Percentiles rank a stretch among this genome's conserved stretches.
phyloP scores from a whole-genome alignment of 306 rosid species.

The Cucurbita maxima region DNA sequence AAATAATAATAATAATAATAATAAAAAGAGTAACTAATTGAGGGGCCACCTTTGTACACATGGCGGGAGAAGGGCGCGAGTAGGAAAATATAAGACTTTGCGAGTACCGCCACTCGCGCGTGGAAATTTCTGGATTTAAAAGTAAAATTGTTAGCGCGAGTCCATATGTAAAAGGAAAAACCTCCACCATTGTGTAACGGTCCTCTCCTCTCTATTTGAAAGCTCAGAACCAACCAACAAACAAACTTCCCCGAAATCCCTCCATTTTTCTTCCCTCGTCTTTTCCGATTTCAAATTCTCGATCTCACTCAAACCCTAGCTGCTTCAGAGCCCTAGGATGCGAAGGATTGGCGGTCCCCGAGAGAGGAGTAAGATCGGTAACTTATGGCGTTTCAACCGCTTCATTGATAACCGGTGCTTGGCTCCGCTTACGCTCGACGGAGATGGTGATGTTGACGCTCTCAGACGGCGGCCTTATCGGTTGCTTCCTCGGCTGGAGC shows the following conservation, averaged over 20 bases:
- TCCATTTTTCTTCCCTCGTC: background rate
- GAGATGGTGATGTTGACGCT: background rate
- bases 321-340: background rate
- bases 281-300: background rate
- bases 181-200: background rate
- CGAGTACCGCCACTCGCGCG: background rate
- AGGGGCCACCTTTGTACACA: background rate
- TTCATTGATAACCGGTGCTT: slow-evolving; percentile 18
- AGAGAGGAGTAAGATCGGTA: background rate
- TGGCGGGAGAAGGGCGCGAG: background rate
- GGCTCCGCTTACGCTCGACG: slow-evolving; percentile 8
- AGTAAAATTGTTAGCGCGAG: too few species aligned
- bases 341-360: background rate
- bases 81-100: background rate
- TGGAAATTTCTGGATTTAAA: too few species aligned
- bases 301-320: background rate
- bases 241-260: background rate
- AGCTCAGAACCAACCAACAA: background rate
- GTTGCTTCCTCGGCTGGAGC: slow-evolving; percentile 18
- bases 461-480: background rate
- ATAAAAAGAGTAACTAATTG: too few species aligned
- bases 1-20: too few species aligned
- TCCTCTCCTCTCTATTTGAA: background rate
- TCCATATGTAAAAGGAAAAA: too few species aligned
- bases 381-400: slow-evolving; percentile 8